These are phyloP conservation scores for Epicoccum sorghinum DNA, from an alignment of 2,329 filamentous ascomycete genomes.

Conservation along the genomic window DNA sequence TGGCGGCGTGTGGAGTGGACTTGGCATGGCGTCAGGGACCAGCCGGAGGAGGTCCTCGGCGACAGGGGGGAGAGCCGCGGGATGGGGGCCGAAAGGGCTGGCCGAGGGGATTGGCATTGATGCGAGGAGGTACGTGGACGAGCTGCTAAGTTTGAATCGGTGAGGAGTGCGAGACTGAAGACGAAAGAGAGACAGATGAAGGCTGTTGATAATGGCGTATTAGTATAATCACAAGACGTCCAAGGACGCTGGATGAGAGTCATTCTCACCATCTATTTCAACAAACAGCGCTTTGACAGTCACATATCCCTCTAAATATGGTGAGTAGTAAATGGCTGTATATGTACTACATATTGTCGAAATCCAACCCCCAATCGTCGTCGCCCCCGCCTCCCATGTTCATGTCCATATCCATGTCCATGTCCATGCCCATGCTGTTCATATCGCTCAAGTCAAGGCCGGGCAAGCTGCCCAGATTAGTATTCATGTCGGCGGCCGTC, in stretches of 20 bases:
- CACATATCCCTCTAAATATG: too few relatives aligned
- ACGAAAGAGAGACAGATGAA: background rate
- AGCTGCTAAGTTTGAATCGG: slow-evolving; percentile 67
- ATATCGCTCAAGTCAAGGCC: slow-evolving; percentile 39
- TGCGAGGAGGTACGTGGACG: slow-evolving; percentile 76
- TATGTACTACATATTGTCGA: slow-evolving; percentile 43
- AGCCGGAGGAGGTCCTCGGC: slow-evolving; percentile 23
- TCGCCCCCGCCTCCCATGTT: slow-evolving; percentile 38
- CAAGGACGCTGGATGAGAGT: too few relatives aligned
- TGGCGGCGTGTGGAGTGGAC: slow-evolving; percentile 41
- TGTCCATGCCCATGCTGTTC: slow-evolving; percentile 38
- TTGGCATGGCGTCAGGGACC: slow-evolving; percentile 23
- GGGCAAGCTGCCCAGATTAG: slow-evolving; percentile 33
- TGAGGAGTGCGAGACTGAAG: slow-evolving; percentile 15
- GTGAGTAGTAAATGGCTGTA: too few relatives aligned
- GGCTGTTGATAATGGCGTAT: too few relatives aligned
- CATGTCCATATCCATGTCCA: slow-evolving; percentile 36
- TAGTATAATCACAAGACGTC: too few relatives aligned
- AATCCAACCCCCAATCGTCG: slow-evolving; percentile 51
- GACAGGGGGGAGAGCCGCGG: slow-evolving; percentile 52
- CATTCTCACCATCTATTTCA: too few relatives aligned
- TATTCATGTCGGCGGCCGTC: slow-evolving; percentile 27
- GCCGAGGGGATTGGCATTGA: slow-evolving; percentile 78
- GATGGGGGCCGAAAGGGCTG: slow-evolving; percentile 64
- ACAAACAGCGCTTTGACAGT: background rate